Base-by-base conservation (phyloP, 2,329 filamentous ascomycete species). In the Fusarium lyarnte region DNA sequence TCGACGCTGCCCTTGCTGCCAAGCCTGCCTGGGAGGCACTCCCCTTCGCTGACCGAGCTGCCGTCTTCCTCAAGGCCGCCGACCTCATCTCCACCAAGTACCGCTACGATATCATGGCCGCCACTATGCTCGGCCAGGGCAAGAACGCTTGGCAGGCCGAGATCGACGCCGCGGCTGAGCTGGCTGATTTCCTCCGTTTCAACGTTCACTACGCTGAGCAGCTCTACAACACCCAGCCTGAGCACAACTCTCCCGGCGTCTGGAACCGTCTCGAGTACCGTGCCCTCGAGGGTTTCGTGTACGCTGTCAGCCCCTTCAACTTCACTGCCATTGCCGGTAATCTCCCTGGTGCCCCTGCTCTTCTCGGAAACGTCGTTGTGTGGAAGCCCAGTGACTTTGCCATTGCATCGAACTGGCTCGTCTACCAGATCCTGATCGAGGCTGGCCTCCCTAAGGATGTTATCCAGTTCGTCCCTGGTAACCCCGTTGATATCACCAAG, bases 141-240 rank as follows among this genome's bases (percentile, higher is more conserved):
- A 98, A 98, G 89, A 98, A 98, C 82, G 94, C 94, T 52, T 98
- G 94, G 94, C 95, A 99, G 84, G 95, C 96, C n/a, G 95, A 99
- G 87, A 98, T 98, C 73, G 95, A 98, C 82, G 89, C 95, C 42
- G 95, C 95, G 23, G 95, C 95, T 13, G 96, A 99, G 87, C 84
- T 97, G 76, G 92, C 90, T 76, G 95, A 99, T 81, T 98, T 98
- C 84, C 86, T 98, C 80, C 90, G 94, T 79, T 97, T 98, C 86
- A 96, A 96, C 79, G 95, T 98, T 58, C 91, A 95, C 81, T 98
- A 96, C 79, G 95, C 95, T 33, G 92, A 97, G 84, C 93, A 98
- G 80, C 85, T 97, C 62, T 97, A 98, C 81, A 89, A 90, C 41
- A 91, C 94, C 80, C 96, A 99, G 83, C 95, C 95, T 19, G 88